Conservation (phyloP, 2,329 filamentous ascomycete species). For the Pseudogymnoascus sp. region DNA sequence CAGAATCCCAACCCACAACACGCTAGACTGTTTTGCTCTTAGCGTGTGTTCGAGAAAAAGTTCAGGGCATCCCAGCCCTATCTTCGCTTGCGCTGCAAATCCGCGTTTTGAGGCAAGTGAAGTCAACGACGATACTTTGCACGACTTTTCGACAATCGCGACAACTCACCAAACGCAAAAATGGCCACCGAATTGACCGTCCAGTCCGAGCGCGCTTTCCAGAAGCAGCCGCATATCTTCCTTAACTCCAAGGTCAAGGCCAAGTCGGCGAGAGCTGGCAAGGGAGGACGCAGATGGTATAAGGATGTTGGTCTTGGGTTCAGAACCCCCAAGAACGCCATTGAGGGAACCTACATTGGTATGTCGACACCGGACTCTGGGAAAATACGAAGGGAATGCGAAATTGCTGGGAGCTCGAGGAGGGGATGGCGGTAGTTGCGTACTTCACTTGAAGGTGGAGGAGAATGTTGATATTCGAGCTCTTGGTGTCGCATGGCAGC, state of each 20-base stretch:
- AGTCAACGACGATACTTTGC: slow-evolving; percentile 17
- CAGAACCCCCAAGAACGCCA: slow-evolving; percentile 96
- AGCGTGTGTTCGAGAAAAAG: not conserved
- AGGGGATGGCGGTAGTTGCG: not conserved
- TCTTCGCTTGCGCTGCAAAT: not conserved
- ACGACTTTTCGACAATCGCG: slow-evolving; percentile 21
- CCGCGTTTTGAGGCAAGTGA: slow-evolving; percentile 9
- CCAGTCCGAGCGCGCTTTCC: slow-evolving; percentile 99
- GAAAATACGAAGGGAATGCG: not conserved
- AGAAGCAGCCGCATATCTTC: slow-evolving; percentile 99
- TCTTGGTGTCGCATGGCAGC: not conserved
- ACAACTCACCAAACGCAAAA: slow-evolving; percentile 28
- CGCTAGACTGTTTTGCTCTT: not conserved
- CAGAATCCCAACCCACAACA: not conserved
- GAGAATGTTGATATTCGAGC: slow-evolving; percentile 4
- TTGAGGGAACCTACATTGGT: slow-evolving; percentile 99
- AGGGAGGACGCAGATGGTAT: slow-evolving; percentile 94
- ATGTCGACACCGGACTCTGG: slow-evolving; percentile 40
- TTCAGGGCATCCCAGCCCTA: slow-evolving; percentile 9
- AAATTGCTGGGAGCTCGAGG: not conserved
- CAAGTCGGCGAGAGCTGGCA: slow-evolving; percentile 76
- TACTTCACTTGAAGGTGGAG: not conserved
- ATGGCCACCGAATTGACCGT: slow-evolving; percentile 99
- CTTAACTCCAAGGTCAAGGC: slow-evolving; percentile 90
- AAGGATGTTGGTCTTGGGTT: slow-evolving; percentile 99